Base-by-base conservation (phyloP, 2,329 filamentous ascomycete genomes). In the Aotearoamyces nothofagi region DNA sequence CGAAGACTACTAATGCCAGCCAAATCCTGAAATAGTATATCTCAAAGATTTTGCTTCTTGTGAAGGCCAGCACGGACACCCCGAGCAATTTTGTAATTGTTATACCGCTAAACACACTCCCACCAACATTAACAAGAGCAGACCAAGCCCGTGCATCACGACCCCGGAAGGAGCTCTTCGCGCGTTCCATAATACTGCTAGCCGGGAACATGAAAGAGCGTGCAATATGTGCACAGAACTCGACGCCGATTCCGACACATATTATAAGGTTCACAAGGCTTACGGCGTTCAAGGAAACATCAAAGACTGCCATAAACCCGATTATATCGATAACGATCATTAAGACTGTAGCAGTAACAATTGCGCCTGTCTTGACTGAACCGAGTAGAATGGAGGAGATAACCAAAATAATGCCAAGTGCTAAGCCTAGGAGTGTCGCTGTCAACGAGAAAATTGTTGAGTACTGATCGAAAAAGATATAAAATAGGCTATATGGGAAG, bases 391-490 rank as follows among this genome's bases (percentile, higher is more conserved):
- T 42, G 0, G 78, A 74, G 0, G 82, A 78, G 25, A 98, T 68
- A 34, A 79, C 49, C 33, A 94, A 78, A 34, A 96, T 92, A 39
- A 93, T 80, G 15, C 67, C 81, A 9, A 96, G 62, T 0, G 84
- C 87, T 3, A 81, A 78, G 22, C 78, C 78, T 16, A 98, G 67
- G 1, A 98, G 69, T 0, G 77, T 71, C 1, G 68, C 77, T 0
- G 87, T 86, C 4, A 96, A 64, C 8, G 67, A 64, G 12, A 92
- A 72, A 36, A 98, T 96, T 33, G 69, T 70, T 5, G 82, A 68
- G 48, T 98, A 98, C 51, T 96, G 90, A 50, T 98, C 90, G 51
- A 98, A 98, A 67, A 96, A 98, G 51, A 98, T 86, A 59, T 98
- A 98, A 52, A 93, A 93, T 35, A 94, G 77, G 42, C 82, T 92